Percentiles rank a stretch among this genome's conserved stretches.
These are phyloP conservation scores for Hyaloscypha hepaticicola DNA, from an alignment of 495 filamentous ascomycete genomes.

Conservation along the genomic window DNA sequence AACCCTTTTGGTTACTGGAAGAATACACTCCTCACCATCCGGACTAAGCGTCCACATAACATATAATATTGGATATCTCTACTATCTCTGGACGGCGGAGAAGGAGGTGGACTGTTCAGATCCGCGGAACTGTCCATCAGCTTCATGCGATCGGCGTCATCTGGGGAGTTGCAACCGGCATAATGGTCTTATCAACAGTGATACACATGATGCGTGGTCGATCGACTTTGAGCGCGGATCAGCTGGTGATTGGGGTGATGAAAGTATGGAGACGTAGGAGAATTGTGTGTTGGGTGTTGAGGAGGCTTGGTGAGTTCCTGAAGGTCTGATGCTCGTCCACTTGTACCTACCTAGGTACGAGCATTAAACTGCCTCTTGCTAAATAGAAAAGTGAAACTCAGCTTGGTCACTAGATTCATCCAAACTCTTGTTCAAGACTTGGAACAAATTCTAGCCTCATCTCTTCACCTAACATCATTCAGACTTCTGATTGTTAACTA, in stretches of 20 bases:
- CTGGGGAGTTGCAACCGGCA: constrained; percentile 12
- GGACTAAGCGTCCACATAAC: not conserved
- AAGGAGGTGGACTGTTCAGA: not conserved
- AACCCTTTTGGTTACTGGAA: not conserved
- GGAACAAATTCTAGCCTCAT: not conserved
- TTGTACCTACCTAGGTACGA: not conserved
- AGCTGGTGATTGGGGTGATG: constrained; percentile 6
- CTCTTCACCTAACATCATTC: not conserved
- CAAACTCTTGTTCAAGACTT: not conserved
- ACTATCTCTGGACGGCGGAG: not conserved
- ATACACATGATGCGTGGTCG: constrained; percentile 20
- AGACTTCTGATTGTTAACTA: not conserved
- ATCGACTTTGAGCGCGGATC: not conserved
- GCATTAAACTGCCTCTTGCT: not conserved
- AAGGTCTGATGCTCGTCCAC: not conserved
- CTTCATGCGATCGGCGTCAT: not conserved
- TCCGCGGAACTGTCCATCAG: not conserved
- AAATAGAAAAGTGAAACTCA: not conserved
- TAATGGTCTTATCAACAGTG: constrained; percentile 18
- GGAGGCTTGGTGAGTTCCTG: not conserved
- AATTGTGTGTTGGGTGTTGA: constrained; percentile 9
- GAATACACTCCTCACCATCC: not conserved
- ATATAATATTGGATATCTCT: not conserved
- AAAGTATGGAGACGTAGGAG: constrained; percentile 9
- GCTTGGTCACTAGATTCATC: not conserved